Base-by-base conservation (phyloP, 495 filamentous ascomycete genomes). In the Thermochaetoides thermophila region DNA sequence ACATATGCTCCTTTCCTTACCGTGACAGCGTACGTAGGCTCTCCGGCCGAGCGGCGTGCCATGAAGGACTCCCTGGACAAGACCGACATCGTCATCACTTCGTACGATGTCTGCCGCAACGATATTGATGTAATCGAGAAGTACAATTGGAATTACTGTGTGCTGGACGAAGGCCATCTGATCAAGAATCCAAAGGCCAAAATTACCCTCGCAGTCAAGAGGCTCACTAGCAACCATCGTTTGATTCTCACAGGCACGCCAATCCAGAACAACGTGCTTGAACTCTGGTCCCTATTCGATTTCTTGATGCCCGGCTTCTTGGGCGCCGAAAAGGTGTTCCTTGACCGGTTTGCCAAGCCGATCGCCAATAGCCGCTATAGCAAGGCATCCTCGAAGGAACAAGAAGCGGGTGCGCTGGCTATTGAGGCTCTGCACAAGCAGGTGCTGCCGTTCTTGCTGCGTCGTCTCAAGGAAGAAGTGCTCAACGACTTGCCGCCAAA, bases 251-350 rank as follows among this genome's bases (percentile, higher is more conserved):
- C 89, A 9, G 89, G 89, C 26, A 97, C 89, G 2, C 89, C 89
- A 0, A 97, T 97, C 66, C 89, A 97, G 56, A 97, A 97, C 50
- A 95, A 94, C 43, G 66, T 97, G 9, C 70, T 79, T n/a, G 89
- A 97, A 47, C 64, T 97, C 2, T 97, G 89, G 89, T 93, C 84
- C 0, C 59, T 97, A 6, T 96, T 97, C 47, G 89, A 97, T 56
- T 97, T 97, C 63, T 60, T 97, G 38, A 97, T 97, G 89, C 89
- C 89, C 4, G 91, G 89, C 5, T 97, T 97, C 67, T 63, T 97
- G 6, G 89, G 89, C n/a, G 83, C 89, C 0, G 89, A 97, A 48
- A 96, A 94, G 56, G 87, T 97, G 17, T 97, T 97, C 67, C 63
- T 92, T 27, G 91, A 97, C 50, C 75, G 89, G 15, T 97, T 97